Evolutionary conservation across 441 rosid genomes (phyloP), one percentile per base, ranked within the genome.

Genomic region (Isatis lusitanica): DNA sequence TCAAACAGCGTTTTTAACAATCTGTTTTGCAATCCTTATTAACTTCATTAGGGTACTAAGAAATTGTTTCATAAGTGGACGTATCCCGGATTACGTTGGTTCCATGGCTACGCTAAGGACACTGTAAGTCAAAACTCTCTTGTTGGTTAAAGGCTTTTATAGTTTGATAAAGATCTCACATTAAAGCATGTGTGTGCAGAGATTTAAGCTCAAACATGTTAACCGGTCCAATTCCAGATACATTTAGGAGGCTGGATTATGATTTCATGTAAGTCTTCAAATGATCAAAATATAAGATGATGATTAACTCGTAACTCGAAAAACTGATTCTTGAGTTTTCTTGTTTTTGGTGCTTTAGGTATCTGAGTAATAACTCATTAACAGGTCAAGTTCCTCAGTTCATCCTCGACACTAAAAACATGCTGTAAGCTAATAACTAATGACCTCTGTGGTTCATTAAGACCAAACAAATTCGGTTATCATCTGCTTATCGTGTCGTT

Each of bases 151-250:
- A 9, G 46, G 55, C 38, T 51, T 8, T 51, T 8, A 31, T 21
- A 4, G 6, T 30, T 8, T 33, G 35, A 42, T 68, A 12, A 74
- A 40, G 24, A 6, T 35, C 50, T 63, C 43, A 66, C n/a, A 26
- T 24, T 44, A 10, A 35, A 4, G 33, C 35, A 12, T 28, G 26
- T 17, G 1, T 36, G 44, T 44, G 74, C 60, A 94, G 98, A 70
- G 98, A 94, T 78, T 74, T 94, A 74, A 88, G 96, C 85, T 84
- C 82, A 82, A 94, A 94, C 80, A 77, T 40, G 73, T 75, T 94
- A 83, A 84, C 80, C 0, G 97, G 94, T 48, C 3, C 16, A 70
- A 71, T 89, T 71, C 94, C 94, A 0, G 13, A 35, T 26, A 28
- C 68, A 18, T 67, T 86, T 44, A 13, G 36, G 72, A 57, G 13